Conservation (phyloP, 352 stramenopile species). For the Globisporangium abappressorium region DNA sequence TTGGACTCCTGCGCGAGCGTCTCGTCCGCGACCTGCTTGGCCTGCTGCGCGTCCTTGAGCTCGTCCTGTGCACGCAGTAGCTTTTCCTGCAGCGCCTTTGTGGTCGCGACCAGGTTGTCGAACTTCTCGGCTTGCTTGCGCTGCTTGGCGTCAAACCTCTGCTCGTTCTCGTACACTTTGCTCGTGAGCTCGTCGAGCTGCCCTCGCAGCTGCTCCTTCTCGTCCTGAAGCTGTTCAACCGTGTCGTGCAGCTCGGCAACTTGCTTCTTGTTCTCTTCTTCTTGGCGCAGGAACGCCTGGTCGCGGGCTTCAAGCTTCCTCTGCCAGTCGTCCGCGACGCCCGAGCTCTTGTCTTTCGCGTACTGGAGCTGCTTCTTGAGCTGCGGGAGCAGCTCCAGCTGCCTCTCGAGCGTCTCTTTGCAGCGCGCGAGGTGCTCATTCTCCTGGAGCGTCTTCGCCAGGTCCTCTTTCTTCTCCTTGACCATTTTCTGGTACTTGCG, state of each 20-base stretch:
- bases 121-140: conserved; percentile 24
- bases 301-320: conserved; percentile 37
- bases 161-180: conserved; percentile 22
- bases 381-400: conserved; percentile 46
- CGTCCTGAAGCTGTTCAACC: conserved; percentile 23
- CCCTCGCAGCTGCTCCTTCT: conserved; percentile 26
- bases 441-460: conserved; percentile 45
- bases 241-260: conserved; percentile 24
- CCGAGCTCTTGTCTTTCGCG: conserved; percentile 39
- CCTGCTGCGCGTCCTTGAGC: conserved; percentile 26
- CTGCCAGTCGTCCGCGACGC: conserved; percentile 33
- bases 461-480: conserved; percentile 56
- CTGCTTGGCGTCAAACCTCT: conserved; percentile 19
- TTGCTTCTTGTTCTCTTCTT: conserved; percentile 42
- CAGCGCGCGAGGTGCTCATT: conserved; percentile 37
- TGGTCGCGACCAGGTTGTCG: conserved; percentile 24
- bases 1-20: conserved; percentile 36
- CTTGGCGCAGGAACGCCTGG: conserved; percentile 52
- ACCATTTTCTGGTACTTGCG: conserved; percentile 43
- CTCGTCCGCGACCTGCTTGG: conserved; percentile 29
- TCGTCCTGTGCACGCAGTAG: conserved; percentile 26
- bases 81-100: conserved; percentile 33
- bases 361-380: conserved; percentile 51
- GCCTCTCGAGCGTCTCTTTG: conserved; percentile 28
- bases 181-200: conserved; percentile 29